Conservation (phyloP, 192 early-diverging fungal genomes). For the Backusella mclennaniae region DNA sequence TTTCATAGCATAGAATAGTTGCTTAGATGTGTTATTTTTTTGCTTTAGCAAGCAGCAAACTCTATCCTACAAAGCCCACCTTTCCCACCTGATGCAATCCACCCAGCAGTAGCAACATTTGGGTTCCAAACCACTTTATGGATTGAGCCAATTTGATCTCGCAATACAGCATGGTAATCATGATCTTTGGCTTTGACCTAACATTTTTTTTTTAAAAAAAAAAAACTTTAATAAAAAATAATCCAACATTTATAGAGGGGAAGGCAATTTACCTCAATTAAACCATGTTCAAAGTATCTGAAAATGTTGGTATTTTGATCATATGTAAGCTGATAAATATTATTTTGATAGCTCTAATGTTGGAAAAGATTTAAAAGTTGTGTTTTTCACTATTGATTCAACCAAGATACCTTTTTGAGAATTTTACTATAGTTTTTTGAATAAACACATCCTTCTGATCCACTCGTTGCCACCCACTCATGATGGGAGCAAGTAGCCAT, state of each 20-base stretch:
- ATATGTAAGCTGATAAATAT: slow-evolving; percentile 5
- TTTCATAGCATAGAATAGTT: too few species aligned
- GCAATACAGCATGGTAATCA: background rate
- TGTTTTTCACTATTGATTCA: background rate
- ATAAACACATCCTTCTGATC: background rate
- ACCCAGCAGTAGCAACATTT: slow-evolving; percentile 14
- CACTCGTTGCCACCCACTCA: background rate
- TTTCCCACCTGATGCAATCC: slow-evolving; percentile 36
- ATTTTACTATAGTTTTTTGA: background rate
- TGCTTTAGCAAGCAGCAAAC: background rate
- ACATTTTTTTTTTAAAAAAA: background rate
- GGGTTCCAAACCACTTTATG: slow-evolving; percentile 33
- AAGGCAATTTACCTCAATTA: background rate
- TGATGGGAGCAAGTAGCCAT: slow-evolving; percentile 4
- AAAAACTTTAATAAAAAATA: too few species aligned
- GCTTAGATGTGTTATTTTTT: background rate
- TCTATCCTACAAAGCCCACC: slow-evolving; percentile 35
- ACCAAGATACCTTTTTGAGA: background rate
- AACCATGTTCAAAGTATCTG: background rate
- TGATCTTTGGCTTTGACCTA: background rate
- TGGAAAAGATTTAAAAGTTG: background rate
- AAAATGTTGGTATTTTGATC: background rate
- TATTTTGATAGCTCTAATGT: background rate
- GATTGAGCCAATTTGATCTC: slow-evolving; percentile 4
- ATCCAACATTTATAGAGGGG: too few species aligned